Evolutionary conservation across 2,329 filamentous ascomycete genomes (phyloP).

Genomic region (Fusarium sororula): DNA sequence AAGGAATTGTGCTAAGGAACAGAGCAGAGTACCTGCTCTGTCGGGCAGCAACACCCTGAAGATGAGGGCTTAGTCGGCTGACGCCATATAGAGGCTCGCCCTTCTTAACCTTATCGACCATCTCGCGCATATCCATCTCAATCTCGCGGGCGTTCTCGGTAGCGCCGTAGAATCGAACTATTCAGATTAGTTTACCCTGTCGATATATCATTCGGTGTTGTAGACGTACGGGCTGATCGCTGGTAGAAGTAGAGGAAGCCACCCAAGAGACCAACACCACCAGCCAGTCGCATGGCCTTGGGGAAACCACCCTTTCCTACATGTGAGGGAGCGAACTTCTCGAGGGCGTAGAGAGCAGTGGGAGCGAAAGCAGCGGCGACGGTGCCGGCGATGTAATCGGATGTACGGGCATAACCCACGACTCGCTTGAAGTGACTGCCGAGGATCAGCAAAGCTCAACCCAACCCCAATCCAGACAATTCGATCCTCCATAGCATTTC

Average conservation of each 20-base stretch:
- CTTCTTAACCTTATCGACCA: constrained; percentile 95
- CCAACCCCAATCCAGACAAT: background rate
- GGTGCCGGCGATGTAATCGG: constrained; percentile 80
- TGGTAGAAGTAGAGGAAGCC: constrained; percentile 89
- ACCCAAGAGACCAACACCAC: constrained; percentile 76
- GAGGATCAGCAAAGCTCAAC: constrained; percentile 41
- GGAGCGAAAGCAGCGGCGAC: constrained; percentile 77
- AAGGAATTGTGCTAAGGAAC: constrained; percentile 85
- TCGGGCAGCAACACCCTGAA: constrained; percentile 91
- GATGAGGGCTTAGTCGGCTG: constrained; percentile 80
- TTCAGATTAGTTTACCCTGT: background rate
- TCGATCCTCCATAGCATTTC: background rate
- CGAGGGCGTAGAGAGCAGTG: constrained; percentile 78
- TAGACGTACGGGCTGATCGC: constrained; percentile 77
- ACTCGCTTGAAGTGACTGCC: constrained; percentile 90
- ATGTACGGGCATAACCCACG: constrained; percentile 82
- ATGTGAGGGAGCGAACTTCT: constrained; percentile 85
- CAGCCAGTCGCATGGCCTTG: constrained; percentile 81
- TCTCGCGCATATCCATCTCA: constrained; percentile 97
- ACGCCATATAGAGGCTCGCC: constrained; percentile 90
- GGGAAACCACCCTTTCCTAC: constrained; percentile 85
- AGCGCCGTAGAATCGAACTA: constrained; percentile 96
- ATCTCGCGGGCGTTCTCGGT: constrained; percentile 91
- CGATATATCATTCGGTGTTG: background rate
- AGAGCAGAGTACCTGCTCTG: constrained; percentile 92